Percentiles rank a stretch among this genome's conserved stretches.
phyloP scores from a whole-genome alignment of 2,329 filamentous ascomycete genomes.

The Colletotrichum scovillei region DNA sequence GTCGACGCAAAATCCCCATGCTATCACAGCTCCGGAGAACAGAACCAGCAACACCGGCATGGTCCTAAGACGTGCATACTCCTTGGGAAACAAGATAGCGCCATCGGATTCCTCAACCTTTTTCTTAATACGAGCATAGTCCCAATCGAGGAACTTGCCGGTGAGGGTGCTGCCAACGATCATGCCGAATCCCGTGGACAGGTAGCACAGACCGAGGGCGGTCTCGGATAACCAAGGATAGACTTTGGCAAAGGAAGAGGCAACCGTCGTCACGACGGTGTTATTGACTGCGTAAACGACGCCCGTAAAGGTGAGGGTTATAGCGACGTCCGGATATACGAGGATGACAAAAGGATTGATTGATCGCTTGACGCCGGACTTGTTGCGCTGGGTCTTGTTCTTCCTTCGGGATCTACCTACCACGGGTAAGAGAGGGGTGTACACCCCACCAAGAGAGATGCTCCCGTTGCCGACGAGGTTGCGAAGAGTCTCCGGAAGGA shows the following conservation, averaged over 20 bases:
- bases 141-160: slow-evolving; percentile 44
- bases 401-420: slow-evolving; percentile 33
- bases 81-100: slow-evolving; percentile 40
- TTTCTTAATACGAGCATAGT: slow-evolving; percentile 42
- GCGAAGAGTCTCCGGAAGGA: slow-evolving; percentile 46
- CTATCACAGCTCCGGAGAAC: slow-evolving; percentile 40
- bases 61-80: slow-evolving; percentile 41
- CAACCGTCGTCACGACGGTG: slow-evolving; percentile 48
- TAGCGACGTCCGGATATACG: slow-evolving; percentile 43
- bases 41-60: slow-evolving; percentile 40
- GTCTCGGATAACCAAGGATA: slow-evolving; percentile 44
- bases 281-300: slow-evolving; percentile 49
- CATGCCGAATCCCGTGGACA: slow-evolving; percentile 46
- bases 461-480: slow-evolving; percentile 44
- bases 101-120: neutral
- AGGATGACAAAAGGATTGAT: slow-evolving; percentile 47
- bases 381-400: neutral
- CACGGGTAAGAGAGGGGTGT: slow-evolving; percentile 37
- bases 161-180: slow-evolving; percentile 42
- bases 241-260: slow-evolving; percentile 42
- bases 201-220: slow-evolving; percentile 45
- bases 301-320: slow-evolving; percentile 45
- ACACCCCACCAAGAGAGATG: slow-evolving; percentile 30
- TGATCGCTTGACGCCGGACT: slow-evolving; percentile 13
- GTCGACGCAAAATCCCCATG: slow-evolving; percentile 45